These are phyloP conservation scores for Didymella lethalis DNA, from an alignment of 2,329 filamentous ascomycete species.

Conservation along the genomic window DNA sequence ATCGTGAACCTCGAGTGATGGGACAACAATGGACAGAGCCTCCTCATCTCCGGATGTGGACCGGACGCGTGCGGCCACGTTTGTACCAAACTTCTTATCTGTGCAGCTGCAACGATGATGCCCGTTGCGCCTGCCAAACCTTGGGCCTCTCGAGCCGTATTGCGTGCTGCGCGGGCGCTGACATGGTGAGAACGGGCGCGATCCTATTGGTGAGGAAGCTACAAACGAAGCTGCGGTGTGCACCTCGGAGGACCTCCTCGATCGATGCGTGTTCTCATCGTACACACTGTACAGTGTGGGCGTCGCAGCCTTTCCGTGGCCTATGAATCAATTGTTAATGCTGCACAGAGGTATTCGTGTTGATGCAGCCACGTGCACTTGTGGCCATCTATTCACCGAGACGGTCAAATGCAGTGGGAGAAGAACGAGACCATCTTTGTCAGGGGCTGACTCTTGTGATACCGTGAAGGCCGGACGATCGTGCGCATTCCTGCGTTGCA, in stretches of 20 bases:
- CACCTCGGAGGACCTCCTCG: neutral
- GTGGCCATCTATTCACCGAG: neutral
- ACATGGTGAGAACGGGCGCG: slow-evolving; percentile 5
- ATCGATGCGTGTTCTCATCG: neutral
- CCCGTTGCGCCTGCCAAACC: slow-evolving; percentile 13
- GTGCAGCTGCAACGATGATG: slow-evolving; percentile 18
- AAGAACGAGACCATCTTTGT: neutral
- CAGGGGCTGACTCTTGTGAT: too few relatives aligned
- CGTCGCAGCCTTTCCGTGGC: neutral
- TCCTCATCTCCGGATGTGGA: slow-evolving; percentile 21
- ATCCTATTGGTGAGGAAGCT: slow-evolving; percentile 12
- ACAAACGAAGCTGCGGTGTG: neutral
- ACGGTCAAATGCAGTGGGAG: neutral
- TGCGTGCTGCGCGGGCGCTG: slow-evolving; percentile 13
- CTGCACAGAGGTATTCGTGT: neutral
- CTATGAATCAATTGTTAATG: neutral
- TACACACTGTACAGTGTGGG: neutral
- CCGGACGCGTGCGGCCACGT: slow-evolving; percentile 10
- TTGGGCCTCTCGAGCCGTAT: slow-evolving; percentile 12
- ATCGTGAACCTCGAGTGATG: slow-evolving; percentile 1
- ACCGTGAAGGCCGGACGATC: too few relatives aligned
- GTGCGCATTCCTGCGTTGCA: too few relatives aligned
- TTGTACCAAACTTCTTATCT: slow-evolving; percentile 13
- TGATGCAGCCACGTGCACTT: neutral
- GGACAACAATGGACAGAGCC: neutral